Percentiles rank a stretch among this genome's conserved stretches.
These are phyloP conservation scores for Nicotiana tomentosiformis DNA, from an alignment of 257 asterid species.

Conservation along the genomic window DNA sequence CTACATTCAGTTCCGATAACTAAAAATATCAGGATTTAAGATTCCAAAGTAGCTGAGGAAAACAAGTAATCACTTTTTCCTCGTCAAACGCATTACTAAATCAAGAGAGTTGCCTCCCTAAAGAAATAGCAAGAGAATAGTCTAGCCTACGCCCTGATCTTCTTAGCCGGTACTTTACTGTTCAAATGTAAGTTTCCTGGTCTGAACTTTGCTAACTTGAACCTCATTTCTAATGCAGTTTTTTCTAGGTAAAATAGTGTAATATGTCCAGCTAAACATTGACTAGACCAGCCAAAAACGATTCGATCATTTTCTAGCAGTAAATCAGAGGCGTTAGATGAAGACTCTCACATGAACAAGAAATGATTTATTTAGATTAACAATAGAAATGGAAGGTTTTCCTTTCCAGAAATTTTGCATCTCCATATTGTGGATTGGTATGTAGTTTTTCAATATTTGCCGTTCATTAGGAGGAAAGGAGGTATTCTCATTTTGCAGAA, in stretches of 20 bases:
- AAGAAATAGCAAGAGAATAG: neutral
- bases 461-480: neutral
- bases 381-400: neutral
- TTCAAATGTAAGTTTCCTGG: neutral
- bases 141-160: neutral
- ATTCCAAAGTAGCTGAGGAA: neutral
- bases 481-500: neutral
- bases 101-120: neutral
- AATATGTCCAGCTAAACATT: neutral
- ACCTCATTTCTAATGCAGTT: neutral
- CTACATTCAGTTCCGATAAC: constrained; percentile 5
- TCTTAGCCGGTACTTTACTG: neutral
- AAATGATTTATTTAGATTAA: neutral
- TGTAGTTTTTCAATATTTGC: neutral
- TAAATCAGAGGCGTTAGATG: neutral
- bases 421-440: neutral
- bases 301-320: neutral
- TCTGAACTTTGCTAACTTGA: neutral
- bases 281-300: neutral
- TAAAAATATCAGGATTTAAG: neutral
- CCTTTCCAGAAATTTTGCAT: neutral
- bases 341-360: neutral
- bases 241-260: neutral
- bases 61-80: neutral
- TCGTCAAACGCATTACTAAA: neutral